Evolutionary conservation across 768 basidiomycete genomes (phyloP).

Genomic region (Mycena latifolia): DNA sequence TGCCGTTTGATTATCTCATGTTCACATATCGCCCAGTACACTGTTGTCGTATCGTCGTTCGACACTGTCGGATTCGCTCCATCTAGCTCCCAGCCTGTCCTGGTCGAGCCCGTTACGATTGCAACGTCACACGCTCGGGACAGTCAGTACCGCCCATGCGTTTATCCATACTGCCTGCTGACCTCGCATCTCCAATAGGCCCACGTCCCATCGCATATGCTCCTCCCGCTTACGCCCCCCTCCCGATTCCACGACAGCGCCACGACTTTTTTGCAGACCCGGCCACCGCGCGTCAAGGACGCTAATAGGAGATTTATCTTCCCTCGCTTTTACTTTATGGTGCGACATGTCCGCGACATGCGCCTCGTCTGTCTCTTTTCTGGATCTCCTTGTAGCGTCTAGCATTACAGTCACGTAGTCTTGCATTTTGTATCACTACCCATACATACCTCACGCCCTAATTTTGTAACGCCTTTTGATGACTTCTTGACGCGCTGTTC

Average conservation of each 20-base stretch:
- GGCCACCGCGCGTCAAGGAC: conserved; percentile 20
- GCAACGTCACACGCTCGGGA: conserved; percentile 60
- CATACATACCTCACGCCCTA: conserved; percentile 25
- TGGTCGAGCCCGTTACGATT: conserved; percentile 66
- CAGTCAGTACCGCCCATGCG: conserved; percentile 24
- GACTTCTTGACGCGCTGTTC: neutral
- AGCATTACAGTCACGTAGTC: conserved; percentile 18
- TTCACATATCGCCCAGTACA: conserved; percentile 51
- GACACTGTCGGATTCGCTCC: conserved; percentile 53
- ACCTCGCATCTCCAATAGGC: conserved; percentile 41
- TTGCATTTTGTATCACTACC: conserved; percentile 25
- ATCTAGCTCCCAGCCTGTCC: conserved; percentile 49
- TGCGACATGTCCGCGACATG: conserved; percentile 36
- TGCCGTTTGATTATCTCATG: neutral
- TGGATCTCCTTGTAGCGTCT: conserved; percentile 35
- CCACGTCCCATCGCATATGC: conserved; percentile 62
- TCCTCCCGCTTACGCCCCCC: conserved; percentile 61
- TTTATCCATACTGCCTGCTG: neutral
- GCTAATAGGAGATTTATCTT: conserved; percentile 18
- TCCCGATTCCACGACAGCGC: conserved; percentile 42
- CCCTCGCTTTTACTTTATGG: conserved; percentile 18
- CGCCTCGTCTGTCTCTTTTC: conserved; percentile 25
- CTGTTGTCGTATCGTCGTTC: conserved; percentile 61
- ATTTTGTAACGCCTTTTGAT: conserved; percentile 22
- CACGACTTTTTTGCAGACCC: conserved; percentile 44